phyloP scores from a whole-genome alignment of 2,329 filamentous ascomycete species.

The Microsporum canis region DNA sequence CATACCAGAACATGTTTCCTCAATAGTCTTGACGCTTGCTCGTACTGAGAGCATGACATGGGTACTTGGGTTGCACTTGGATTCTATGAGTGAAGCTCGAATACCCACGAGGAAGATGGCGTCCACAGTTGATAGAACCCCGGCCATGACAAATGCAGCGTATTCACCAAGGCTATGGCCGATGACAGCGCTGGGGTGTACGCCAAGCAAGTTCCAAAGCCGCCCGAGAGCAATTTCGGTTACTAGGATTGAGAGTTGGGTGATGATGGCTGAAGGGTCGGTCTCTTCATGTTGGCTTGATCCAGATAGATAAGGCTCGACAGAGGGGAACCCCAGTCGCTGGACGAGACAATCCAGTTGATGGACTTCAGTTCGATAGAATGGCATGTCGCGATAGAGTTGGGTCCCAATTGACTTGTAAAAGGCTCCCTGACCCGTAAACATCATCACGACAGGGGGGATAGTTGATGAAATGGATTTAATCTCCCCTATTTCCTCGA shows the following conservation, averaged over 20 bases:
- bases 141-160: conserved; percentile 27
- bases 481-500: conserved; percentile 14
- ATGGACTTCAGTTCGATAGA: conserved; percentile 24
- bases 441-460: conserved; percentile 26
- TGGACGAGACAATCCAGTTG: conserved; percentile 23
- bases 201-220: conserved; percentile 24
- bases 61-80: conserved; percentile 53
- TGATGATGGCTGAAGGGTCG: conserved; percentile 18
- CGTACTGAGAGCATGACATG: conserved; percentile 55
- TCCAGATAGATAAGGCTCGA: conserved; percentile 21
- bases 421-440: conserved; percentile 28
- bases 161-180: conserved; percentile 33
- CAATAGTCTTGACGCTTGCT: conserved; percentile 31
- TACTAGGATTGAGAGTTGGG: conserved; percentile 32
- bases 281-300: conserved; percentile 13
- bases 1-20: conserved; percentile 40
- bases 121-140: conserved; percentile 26
- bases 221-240: conserved; percentile 34
- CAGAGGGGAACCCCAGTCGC: conserved; percentile 21
- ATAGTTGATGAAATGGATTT: conserved; percentile 1
- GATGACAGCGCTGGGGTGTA: conserved; percentile 20
- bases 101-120: conserved; percentile 55
- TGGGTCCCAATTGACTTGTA: conserved; percentile 22
- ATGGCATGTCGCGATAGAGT: conserved; percentile 21
- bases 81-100: conserved; percentile 53